phyloP scores from a whole-genome alignment of 1,139 yeast genomes.

The Pneumocystis jirovecii region DNA sequence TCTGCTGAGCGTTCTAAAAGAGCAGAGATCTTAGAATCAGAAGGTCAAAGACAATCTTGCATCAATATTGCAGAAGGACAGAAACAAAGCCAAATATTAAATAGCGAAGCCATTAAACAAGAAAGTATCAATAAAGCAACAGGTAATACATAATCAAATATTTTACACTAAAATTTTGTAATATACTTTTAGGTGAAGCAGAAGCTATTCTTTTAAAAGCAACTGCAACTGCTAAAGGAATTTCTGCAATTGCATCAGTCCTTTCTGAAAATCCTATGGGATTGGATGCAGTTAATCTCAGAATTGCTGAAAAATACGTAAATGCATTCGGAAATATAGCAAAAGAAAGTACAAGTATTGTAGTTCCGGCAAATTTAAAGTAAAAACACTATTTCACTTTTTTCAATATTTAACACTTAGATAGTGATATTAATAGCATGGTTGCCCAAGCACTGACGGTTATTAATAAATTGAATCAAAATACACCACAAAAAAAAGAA shows the following conservation, averaged over 20 bases:
- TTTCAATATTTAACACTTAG: conserved; percentile 7
- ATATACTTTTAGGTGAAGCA: conserved; percentile 22
- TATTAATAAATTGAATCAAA: conserved; percentile 36
- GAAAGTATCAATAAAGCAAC: conserved; percentile 50
- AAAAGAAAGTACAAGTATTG: conserved; percentile 63
- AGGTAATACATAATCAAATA: conserved; percentile 27
- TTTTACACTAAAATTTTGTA: neutral
- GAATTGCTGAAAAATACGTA: conserved; percentile 72
- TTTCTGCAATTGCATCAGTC: conserved; percentile 49
- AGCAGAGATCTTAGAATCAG: conserved; percentile 75
- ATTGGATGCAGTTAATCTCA: conserved; percentile 57
- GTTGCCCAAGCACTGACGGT: conserved; percentile 68
- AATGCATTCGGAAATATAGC: conserved; percentile 72
- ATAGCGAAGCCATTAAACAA: conserved; percentile 53
- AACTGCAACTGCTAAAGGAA: conserved; percentile 63
- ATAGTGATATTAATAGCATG: conserved; percentile 60
- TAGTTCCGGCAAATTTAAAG: conserved; percentile 46
- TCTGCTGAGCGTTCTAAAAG: conserved; percentile 74
- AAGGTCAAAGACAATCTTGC: conserved; percentile 64
- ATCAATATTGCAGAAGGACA: conserved; percentile 77
- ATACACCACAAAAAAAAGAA: neutral
- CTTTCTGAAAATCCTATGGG: conserved; percentile 58
- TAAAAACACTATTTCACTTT: neutral
- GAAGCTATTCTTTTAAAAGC: conserved; percentile 46
- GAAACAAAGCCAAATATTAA: conserved; percentile 50